Evolutionary conservation across 2,329 filamentous ascomycete genomes (phyloP).

Genomic region (Aspergillus amoenus): DNA sequence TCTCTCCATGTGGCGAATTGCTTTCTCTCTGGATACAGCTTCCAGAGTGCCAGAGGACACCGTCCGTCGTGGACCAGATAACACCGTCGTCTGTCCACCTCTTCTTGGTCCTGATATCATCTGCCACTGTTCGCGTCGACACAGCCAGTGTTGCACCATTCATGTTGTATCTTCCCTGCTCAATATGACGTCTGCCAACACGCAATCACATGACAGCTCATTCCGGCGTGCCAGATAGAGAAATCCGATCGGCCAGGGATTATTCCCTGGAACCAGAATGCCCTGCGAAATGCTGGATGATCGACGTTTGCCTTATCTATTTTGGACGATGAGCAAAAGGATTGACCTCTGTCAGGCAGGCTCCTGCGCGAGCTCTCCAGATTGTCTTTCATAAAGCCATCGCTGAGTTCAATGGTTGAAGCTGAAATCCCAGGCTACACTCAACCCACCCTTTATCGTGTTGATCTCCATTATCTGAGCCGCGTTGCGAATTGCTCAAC

Average conservation of each 20-base stretch:
- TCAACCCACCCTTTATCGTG: not conserved
- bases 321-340: not conserved
- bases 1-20: constrained; percentile 1
- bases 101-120: not conserved
- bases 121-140: not conserved
- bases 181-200: too few species aligned
- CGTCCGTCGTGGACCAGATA: too few species aligned
- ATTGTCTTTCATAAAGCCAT: not conserved
- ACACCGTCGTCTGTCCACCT: not conserved
- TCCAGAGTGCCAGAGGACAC: too few species aligned
- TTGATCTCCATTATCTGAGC: not conserved
- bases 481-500: not conserved
- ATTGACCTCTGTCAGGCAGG: not conserved
- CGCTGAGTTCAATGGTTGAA: not conserved
- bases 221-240: not conserved
- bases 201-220: not conserved
- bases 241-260: not conserved
- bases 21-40: not conserved
- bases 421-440: not conserved
- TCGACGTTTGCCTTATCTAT: not conserved
- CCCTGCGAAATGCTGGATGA: not conserved
- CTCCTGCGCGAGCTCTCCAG: not conserved
- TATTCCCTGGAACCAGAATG: too few species aligned
- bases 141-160: not conserved
- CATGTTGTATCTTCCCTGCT: not conserved